Evolutionary conservation across 805 yeast genomes (phyloP), one percentile per base, ranked within the genome.

Genomic region (Ogataea siamensis): DNA sequence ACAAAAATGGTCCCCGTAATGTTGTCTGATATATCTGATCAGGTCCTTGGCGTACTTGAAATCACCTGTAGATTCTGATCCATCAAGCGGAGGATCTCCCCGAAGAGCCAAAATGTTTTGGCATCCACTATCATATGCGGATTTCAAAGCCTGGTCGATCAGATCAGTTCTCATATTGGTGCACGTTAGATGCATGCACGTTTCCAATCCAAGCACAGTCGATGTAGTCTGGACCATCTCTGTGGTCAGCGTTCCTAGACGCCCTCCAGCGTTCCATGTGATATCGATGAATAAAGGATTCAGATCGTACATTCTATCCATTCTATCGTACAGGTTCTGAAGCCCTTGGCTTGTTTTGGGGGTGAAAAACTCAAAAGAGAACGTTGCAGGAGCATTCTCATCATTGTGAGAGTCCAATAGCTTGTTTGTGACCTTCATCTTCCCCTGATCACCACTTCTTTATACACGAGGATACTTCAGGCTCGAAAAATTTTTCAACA

Each of bases 231-330:
- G 76, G 5, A 93, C 94, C 76, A 93, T 82, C 50, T 93, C 98
- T 23, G 88, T 83, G 16, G 99, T 88, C 47, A 88, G 67, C 28
- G 79, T 78, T 5, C 94, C 80, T 34, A 83, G 64, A 32, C 94
- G 73, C 5, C 98, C 98, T 27, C 99, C 99, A 3, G 99, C 99
- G 56, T 91, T 91, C 99, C 99, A 93, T 1, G 99, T 93, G 47
- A 93, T 85, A 58, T 93, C 99, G 42, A 93, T 80, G 62, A 93
- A 93, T 47, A 85, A 78, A 2, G 99, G 99, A 47, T 80, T 81
- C 53, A 87, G 70, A 48, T 85, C 87, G 62, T 86, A 87, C 99
- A 93, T 93, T 61, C 96, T 78, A 58, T 93, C 98, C 89, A 93
- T 91, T 58, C 99, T 74, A 62, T 93, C 98, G 66, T 89, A 91